Evolutionary conservation across 257 asterid species (phyloP).

Genomic region (Anisodus acutangulus): DNA sequence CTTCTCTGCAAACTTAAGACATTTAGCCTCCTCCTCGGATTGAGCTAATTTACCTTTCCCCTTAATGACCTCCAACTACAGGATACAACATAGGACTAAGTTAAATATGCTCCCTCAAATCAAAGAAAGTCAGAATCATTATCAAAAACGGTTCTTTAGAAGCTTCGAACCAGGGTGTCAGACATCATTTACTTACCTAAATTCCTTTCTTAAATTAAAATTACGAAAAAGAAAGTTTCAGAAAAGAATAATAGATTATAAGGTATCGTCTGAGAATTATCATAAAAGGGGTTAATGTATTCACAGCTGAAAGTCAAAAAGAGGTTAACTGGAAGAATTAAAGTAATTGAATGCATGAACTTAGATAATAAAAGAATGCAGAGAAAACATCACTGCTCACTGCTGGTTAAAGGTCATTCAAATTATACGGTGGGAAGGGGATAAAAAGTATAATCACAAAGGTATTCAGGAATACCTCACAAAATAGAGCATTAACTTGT

Average conservation of each 20-base stretch:
- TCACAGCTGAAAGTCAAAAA: conserved; percentile 4
- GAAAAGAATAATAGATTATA: background rate
- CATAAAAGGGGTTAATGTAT: background rate
- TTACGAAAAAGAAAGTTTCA: background rate
- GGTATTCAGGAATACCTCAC: conserved; percentile 60
- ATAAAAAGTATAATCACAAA: conserved; percentile 19
- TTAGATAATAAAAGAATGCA: background rate
- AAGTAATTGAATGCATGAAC: background rate
- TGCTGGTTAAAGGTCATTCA: background rate
- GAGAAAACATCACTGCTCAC: background rate
- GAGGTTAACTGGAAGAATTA: background rate
- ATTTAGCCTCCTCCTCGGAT: conserved; percentile 82
- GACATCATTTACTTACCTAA: conserved; percentile 19
- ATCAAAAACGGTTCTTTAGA: background rate
- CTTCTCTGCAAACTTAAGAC: conserved; percentile 77
- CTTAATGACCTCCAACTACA: conserved; percentile 74
- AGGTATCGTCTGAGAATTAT: background rate
- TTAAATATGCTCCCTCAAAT: conserved; percentile 1
- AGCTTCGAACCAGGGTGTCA: background rate
- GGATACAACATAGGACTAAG: conserved; percentile 11
- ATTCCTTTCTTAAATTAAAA: background rate
- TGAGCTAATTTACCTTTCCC: conserved; percentile 64
- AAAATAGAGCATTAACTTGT: conserved; percentile 71
- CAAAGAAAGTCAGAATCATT: conserved; percentile 16
- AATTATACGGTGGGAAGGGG: conserved; percentile 2